These are phyloP conservation scores for Cucurbita ficifolia DNA, from an alignment of 306 rosid species.

Conservation along the genomic window DNA sequence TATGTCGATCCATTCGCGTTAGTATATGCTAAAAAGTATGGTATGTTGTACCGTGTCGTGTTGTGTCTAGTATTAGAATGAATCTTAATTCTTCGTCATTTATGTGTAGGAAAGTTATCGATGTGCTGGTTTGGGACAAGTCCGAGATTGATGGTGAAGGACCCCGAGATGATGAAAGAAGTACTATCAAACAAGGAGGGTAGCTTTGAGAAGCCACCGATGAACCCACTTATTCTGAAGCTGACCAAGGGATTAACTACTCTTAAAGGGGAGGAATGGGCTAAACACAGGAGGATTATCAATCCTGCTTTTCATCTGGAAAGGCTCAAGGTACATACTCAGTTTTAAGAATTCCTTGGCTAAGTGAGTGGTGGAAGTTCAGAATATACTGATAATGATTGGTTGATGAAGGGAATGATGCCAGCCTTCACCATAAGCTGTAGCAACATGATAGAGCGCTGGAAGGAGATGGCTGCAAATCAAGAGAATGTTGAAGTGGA, in stretches of 20 bases:
- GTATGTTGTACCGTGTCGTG: not conserved
- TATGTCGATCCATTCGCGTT: constrained; percentile 29
- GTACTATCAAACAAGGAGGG: constrained; percentile 28
- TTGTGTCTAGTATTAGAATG: not conserved
- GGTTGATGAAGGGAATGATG: not conserved
- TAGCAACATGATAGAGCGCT: constrained; percentile 19
- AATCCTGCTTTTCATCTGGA: constrained; percentile 45
- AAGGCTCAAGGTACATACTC: constrained; percentile 22
- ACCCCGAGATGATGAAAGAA: constrained; percentile 28
- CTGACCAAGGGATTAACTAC: constrained; percentile 25
- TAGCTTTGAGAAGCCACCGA: constrained; percentile 28
- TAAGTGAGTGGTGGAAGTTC: not conserved
- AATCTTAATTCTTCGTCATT: not conserved
- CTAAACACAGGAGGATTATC: constrained; percentile 25
- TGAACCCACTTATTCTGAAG: constrained; percentile 24
- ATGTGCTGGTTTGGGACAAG: constrained; percentile 36
- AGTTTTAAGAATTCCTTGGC: too few species aligned
- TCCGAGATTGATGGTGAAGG: constrained; percentile 33
- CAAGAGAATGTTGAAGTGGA: constrained; percentile 25
- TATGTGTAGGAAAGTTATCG: constrained; percentile 21
- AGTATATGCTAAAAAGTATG: constrained; percentile 19
- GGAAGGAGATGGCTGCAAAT: constrained; percentile 15
- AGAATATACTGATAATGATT: not conserved
- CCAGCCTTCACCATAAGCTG: not conserved
- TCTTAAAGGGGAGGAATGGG: constrained; percentile 34